Base-by-base conservation (phyloP, 176 grass and related monocot genomes). In the Ampelocalamus luodianensis region DNA sequence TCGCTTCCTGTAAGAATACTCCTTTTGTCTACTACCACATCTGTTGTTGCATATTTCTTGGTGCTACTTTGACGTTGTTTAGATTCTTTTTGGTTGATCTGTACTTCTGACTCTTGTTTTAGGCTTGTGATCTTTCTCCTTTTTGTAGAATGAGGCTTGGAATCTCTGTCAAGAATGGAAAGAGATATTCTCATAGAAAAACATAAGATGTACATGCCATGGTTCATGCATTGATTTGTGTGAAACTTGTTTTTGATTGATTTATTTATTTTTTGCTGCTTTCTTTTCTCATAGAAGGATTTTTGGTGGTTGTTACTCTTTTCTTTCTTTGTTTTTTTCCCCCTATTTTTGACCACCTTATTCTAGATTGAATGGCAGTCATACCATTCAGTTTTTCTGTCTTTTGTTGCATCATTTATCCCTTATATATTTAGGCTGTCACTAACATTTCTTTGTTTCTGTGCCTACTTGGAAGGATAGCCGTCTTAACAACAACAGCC, bases 401-500 rank as follows among this genome's bases (percentile, higher is more conserved):
- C 72, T 78, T 18, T 59, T 9, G 15, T 14, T 39, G 29, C 72
- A 27, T 15, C 50, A 68, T 70, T 58, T 81, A 10, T 53, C 72
- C 34, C 37, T 80, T 17, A 86, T 76, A 75, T 61, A 79, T 79
- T 2, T 56, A 40, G 40, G 53, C 11, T 36, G 61, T 83, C 67
- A 61, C 65, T 68, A 74, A 79, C 81, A 50, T 78, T 60, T 82
- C 64, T 83, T 90, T 76, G 24, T 37, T 88, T 48, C 5, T 58
- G 4, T 77, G 81, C 76, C 16, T 95, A 62, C 55, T 50, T 91
- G 87, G 71, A 86, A 88, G 86, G 77, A 94, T 79, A 94, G 93
- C 79, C 93, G 93, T 84, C 85, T 95, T 67, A 95, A 95, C 74
- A 95, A 95, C 90, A 95, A 95, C 84, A 95, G 60, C 27, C 49